Conservation (phyloP, 78 protist genomes). For the Tieghemostelium lacteum region DNA sequence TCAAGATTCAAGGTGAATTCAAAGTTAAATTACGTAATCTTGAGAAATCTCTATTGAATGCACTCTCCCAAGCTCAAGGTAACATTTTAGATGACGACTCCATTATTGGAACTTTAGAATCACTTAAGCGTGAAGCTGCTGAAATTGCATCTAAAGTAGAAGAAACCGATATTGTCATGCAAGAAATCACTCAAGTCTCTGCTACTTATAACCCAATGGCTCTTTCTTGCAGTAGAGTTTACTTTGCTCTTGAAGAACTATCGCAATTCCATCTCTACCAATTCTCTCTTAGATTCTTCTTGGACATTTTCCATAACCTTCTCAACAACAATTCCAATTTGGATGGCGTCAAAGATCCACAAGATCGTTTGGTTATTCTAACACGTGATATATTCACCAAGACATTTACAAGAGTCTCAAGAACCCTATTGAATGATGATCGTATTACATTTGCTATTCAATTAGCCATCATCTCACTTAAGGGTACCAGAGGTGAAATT, state of each 20-base stretch:
- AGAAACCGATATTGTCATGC: conserved; percentile 88
- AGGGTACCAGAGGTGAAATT: conserved; percentile 57
- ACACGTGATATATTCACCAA: conserved; percentile 62
- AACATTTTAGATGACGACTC: conserved; percentile 95
- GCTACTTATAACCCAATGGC: conserved; percentile 89
- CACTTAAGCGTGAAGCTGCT: conserved; percentile 84
- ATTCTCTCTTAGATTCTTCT: conserved; percentile 92
- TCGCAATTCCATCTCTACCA: conserved; percentile 92
- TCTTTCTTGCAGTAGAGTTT: conserved; percentile 80
- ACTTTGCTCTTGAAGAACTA: conserved; percentile 92
- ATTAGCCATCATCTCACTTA: conserved; percentile 82
- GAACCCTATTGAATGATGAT: conserved; percentile 87
- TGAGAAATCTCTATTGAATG: conserved; percentile 93
- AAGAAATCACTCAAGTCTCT: conserved; percentile 71
- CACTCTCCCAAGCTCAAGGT: conserved; percentile 86
- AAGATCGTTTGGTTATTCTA: conserved; percentile 82
- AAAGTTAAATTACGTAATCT: conserved; percentile 87
- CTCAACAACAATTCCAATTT: conserved; percentile 67
- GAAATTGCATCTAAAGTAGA: conserved; percentile 86
- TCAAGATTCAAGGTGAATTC: conserved; percentile 96
- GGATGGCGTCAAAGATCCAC: conserved; percentile 50
- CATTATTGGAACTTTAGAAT: conserved; percentile 92
- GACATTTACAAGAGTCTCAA: conserved; percentile 72
- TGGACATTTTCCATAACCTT: conserved; percentile 86
- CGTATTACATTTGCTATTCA: conserved; percentile 92